Evolutionary conservation across 441 rosid species (phyloP).

Genomic region (Syzygium malaccense): DNA sequence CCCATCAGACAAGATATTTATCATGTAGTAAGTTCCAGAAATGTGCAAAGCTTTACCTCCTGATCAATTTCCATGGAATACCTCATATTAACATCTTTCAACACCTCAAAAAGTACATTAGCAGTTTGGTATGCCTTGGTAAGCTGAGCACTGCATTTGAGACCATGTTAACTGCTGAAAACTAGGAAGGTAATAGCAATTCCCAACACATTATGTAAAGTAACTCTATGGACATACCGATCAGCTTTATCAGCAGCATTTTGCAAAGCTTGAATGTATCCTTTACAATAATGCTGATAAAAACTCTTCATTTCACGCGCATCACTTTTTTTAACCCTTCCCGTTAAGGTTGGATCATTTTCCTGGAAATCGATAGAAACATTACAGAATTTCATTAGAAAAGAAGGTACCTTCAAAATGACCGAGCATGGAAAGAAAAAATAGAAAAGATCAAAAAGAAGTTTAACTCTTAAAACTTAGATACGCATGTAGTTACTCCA

Average conservation of each 20-base stretch:
- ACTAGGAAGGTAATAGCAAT: neutral
- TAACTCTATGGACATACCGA: slow-evolving; percentile 40
- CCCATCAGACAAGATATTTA: neutral
- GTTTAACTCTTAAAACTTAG: neutral
- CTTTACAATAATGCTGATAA: slow-evolving; percentile 72
- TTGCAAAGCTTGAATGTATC: slow-evolving; percentile 86
- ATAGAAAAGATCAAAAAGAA: neutral
- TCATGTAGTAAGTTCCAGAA: too few species aligned
- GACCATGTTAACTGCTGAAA: neutral
- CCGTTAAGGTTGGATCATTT: slow-evolving; percentile 79
- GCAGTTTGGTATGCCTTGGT: slow-evolving; percentile 11
- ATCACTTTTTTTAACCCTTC: slow-evolving; percentile 70
- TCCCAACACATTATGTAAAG: neutral
- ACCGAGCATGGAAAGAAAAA: neutral
- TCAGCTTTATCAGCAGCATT: slow-evolving; percentile 98
- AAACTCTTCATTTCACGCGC: slow-evolving; percentile 96
- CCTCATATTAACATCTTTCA: slow-evolving; percentile 78
- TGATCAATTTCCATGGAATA: slow-evolving; percentile 88
- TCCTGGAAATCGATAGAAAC: slow-evolving; percentile 36
- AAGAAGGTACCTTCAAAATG: neutral
- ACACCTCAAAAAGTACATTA: slow-evolving; percentile 95
- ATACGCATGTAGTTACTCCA: neutral
- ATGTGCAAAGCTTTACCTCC: slow-evolving; percentile 45
- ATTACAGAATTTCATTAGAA: neutral
- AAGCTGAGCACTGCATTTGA: slow-evolving; percentile 23